These are phyloP conservation scores for Saksenaea oblongispora DNA, from an alignment of 371 early-diverging fungal genomes.

Conservation along the genomic window DNA sequence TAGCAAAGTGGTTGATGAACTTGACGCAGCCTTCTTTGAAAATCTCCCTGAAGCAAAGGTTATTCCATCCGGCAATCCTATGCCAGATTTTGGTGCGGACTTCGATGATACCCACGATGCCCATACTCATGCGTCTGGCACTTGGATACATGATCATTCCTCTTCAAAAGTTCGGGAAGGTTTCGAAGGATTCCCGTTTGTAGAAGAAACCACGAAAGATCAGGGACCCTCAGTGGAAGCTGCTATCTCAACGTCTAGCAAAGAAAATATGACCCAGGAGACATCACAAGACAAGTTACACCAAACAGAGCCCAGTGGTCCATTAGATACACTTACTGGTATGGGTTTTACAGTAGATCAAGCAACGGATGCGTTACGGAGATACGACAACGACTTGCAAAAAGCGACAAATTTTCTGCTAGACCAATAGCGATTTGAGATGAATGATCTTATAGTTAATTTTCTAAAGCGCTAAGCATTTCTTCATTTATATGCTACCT, in stretches of 20 bases:
- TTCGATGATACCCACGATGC: slow-evolving; percentile 6
- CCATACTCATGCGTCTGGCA: not conserved
- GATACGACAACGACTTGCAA: not conserved
- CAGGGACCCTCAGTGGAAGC: not conserved
- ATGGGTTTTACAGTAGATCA: not conserved
- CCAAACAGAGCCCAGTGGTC: not conserved
- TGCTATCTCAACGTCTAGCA: not conserved
- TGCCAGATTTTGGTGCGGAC: not conserved
- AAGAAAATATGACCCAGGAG: not conserved
- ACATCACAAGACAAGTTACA: not conserved
- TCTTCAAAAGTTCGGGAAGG: not conserved
- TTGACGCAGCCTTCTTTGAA: slow-evolving; percentile 11
- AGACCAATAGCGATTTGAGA: not conserved
- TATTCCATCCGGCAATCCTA: not conserved
- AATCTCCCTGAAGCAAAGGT: slow-evolving; percentile 6
- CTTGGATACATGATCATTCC: not conserved
- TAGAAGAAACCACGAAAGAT: not conserved
- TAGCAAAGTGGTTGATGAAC: slow-evolving; percentile 2
- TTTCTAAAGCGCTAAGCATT: too few species aligned
- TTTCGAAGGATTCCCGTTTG: not conserved
- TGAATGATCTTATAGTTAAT: too few species aligned
- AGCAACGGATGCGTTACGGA: not conserved
- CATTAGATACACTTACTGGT: not conserved
- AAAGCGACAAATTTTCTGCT: slow-evolving; percentile 11
- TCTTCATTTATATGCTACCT: too few species aligned